Evolutionary conservation across 331 rosid genomes (phyloP).

Genomic region (Quercus phellos): DNA sequence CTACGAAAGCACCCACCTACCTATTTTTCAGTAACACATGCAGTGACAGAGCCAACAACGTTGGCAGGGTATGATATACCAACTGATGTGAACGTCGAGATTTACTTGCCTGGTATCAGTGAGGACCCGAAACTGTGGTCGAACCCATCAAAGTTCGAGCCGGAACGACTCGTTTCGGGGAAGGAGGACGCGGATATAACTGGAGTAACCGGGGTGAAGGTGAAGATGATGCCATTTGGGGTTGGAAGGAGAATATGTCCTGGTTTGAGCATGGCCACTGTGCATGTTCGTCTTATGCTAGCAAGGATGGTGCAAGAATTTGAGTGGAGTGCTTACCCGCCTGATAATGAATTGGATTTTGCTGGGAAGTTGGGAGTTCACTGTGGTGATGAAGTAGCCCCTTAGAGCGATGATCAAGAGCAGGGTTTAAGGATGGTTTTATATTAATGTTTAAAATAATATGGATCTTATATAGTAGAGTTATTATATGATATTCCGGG

Average conservation of each 20-base stretch:
- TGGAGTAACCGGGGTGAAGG: conserved; percentile 46
- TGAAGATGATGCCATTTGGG: conserved; percentile 85
- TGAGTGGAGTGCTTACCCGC: conserved; percentile 53
- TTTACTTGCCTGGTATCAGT: conserved; percentile 40
- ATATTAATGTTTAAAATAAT: too few species aligned
- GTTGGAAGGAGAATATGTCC: conserved; percentile 91
- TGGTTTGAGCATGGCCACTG: conserved; percentile 73
- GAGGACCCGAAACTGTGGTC: conserved; percentile 57
- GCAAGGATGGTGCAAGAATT: conserved; percentile 92
- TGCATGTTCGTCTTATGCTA: conserved; percentile 65
- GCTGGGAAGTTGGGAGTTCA: conserved; percentile 68
- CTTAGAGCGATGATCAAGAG: conserved; percentile 52
- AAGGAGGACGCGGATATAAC: conserved; percentile 66
- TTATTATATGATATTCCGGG: too few species aligned
- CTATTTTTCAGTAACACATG: conserved; percentile 65
- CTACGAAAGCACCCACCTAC: conserved; percentile 85
- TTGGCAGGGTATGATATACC: conserved; percentile 80
- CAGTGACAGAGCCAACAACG: conserved; percentile 55
- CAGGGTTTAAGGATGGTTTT: conserved; percentile 18
- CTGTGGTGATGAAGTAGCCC: conserved; percentile 71
- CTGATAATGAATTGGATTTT: conserved; percentile 46
- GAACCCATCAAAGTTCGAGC: conserved; percentile 60
- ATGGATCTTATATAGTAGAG: too few species aligned
- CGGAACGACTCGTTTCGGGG: conserved; percentile 54
- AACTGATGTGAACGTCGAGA: conserved; percentile 39